A percentile compares a stretch with the other conserved stretches of the same genome.
Evolutionary conservation across 2,329 filamentous ascomycete species (phyloP).

Genomic region (Metarhizium album): DNA sequence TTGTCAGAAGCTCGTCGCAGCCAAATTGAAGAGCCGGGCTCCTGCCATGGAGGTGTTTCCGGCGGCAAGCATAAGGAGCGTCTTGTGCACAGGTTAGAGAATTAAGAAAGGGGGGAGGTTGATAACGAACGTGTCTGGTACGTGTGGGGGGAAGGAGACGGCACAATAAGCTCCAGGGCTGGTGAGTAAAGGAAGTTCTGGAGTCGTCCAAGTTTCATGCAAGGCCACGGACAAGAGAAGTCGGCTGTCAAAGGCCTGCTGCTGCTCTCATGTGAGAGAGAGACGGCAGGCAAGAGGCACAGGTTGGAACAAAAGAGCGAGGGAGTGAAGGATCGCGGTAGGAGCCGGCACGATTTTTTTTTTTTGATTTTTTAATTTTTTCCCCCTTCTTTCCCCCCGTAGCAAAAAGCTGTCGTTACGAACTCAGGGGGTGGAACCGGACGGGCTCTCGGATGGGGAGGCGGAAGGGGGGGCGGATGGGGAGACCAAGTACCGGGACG

Average conservation of each 20-base stretch:
- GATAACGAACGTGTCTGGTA: background rate
- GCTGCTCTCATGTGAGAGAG: constrained; percentile 1
- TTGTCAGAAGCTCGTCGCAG: constrained; percentile 1
- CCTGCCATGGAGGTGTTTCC: constrained; percentile 7
- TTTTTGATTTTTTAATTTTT: too few relatives aligned
- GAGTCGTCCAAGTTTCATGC: background rate
- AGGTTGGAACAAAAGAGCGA: constrained; percentile 1
- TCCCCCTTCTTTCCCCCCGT: too few relatives aligned
- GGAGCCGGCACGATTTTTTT: constrained; percentile 11
- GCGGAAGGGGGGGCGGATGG: background rate
- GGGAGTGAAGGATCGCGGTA: constrained; percentile 5
- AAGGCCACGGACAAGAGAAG: background rate
- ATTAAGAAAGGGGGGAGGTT: background rate
- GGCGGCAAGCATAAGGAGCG: constrained; percentile 3
- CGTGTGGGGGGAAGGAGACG: background rate
- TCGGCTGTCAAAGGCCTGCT: background rate
- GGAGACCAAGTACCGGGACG: background rate
- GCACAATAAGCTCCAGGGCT: background rate
- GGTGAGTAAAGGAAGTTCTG: background rate
- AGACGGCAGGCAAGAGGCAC: background rate
- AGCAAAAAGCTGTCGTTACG: constrained; percentile 8
- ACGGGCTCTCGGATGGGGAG: too few relatives aligned
- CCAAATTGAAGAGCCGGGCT: constrained; percentile 2
- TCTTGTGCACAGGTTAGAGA: background rate
- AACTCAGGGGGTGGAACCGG: constrained; percentile 15